phyloP scores from a whole-genome alignment of 495 filamentous ascomycete species.

The Thermochaetoides thermophila region DNA sequence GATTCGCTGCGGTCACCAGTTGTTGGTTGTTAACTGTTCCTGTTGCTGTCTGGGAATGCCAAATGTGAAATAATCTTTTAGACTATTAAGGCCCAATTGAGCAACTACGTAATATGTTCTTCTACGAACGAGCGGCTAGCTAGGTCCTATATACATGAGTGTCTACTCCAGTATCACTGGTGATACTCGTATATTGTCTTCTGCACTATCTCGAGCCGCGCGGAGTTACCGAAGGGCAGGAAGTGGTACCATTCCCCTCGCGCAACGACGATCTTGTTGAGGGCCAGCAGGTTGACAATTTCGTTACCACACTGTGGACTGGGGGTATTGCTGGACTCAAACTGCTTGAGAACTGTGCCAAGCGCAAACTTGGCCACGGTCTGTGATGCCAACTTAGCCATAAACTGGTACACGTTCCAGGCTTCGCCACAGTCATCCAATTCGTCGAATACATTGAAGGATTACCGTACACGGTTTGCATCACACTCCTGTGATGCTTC shows the following conservation, averaged over 20 bases:
- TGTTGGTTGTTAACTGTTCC: no score
- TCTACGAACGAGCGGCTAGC: no score
- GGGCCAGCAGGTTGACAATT: conserved; percentile 1
- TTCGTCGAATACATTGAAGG: conserved; percentile 38
- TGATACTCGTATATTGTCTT: conserved; percentile 15
- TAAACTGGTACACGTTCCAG: conserved; percentile 45
- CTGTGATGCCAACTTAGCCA: conserved; percentile 42
- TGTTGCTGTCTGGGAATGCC: no score
- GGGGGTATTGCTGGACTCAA: no score
- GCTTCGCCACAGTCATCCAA: conserved; percentile 32
- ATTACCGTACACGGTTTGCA: conserved; percentile 32
- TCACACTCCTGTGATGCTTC: conserved; percentile 38
- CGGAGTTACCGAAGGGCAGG: conserved; percentile 38
- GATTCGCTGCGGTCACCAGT: no score
- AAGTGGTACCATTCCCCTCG: conserved; percentile 34
- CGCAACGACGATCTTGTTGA: conserved; percentile 39
- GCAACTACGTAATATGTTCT: no score
- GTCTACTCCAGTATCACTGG: no score
- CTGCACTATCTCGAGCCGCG: conserved; percentile 19
- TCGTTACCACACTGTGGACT: not conserved
- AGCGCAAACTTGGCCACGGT: conserved; percentile 37
- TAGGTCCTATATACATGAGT: no score
- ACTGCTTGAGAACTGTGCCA: no score
- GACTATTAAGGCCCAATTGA: no score
- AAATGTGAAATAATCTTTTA: no score